Percentiles rank a stretch among this genome's conserved stretches.
These are phyloP conservation scores for Pterothamnion heteromorphum DNA, from an alignment of 31 red algal species.

Conservation along the genomic window DNA sequence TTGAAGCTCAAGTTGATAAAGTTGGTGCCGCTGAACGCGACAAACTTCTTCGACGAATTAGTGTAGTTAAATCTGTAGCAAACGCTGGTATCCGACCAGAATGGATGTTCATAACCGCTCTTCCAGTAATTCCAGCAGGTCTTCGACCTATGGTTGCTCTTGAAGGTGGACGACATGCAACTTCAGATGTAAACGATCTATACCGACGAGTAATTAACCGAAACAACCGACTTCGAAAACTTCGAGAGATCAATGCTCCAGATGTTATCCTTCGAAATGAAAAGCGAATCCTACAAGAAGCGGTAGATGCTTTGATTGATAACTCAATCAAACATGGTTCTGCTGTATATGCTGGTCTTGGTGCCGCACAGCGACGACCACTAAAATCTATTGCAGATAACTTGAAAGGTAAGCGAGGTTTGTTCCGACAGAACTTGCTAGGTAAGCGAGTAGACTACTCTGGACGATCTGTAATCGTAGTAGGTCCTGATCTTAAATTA, in stretches of 20 bases:
- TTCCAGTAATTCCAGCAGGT: slow-evolving; percentile 39
- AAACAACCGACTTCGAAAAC: slow-evolving; percentile 13
- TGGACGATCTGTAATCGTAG: neutral
- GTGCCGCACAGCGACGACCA: no score
- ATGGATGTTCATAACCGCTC: slow-evolving; percentile 34
- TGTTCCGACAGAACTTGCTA: neutral
- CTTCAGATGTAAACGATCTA: slow-evolving; percentile 42
- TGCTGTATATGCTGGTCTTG: slow-evolving; percentile 67
- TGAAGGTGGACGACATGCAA: slow-evolving; percentile 42
- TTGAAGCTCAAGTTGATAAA: neutral
- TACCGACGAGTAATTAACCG: slow-evolving; percentile 38
- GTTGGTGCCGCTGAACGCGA: neutral
- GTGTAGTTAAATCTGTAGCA: neutral
- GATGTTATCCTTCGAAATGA: slow-evolving; percentile 35
- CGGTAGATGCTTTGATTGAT: neutral
- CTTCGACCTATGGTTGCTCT: slow-evolving; percentile 23
- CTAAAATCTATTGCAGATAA: neutral
- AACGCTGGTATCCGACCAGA: neutral
- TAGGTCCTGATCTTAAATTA: neutral
- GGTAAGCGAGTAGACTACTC: neutral
- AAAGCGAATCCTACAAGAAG: slow-evolving; percentile 46
- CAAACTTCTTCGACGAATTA: slow-evolving; percentile 27
- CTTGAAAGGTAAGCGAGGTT: neutral
- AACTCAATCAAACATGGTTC: no score
- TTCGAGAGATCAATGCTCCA: slow-evolving; percentile 25